These are phyloP conservation scores for Phytopythium montanum DNA, from an alignment of 352 stramenopile species.

Conservation along the genomic window DNA sequence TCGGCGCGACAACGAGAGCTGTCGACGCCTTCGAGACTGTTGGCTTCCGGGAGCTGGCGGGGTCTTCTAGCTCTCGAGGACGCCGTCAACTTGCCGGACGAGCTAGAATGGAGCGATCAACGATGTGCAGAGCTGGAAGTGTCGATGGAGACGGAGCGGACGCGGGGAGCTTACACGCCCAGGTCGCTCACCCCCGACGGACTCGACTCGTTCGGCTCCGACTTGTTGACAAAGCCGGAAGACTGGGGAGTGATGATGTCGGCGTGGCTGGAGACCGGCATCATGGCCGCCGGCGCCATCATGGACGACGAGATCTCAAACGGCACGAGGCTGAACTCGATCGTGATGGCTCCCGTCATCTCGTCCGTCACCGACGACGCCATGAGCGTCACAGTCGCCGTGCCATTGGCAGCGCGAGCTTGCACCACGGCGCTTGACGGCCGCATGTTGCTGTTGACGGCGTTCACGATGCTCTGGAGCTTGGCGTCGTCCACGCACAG, in stretches of 20 bases:
- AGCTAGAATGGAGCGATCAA: not conserved
- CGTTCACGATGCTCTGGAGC: conserved; percentile 42
- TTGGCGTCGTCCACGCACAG: conserved; percentile 50
- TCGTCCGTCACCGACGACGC: conserved; percentile 56
- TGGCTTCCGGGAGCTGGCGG: not conserved
- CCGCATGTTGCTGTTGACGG: conserved; percentile 33
- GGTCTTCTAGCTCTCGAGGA: not conserved
- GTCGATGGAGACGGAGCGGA: not conserved
- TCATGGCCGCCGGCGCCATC: conserved; percentile 7
- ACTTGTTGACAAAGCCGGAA: conserved; percentile 13
- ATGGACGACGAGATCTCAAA: conserved; percentile 52
- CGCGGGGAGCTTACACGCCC: conserved; percentile 21
- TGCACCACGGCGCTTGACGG: conserved; percentile 49
- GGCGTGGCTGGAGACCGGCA: not conserved
- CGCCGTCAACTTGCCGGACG: not conserved
- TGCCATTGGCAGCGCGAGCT: conserved; percentile 35
- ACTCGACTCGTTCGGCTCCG: conserved; percentile 45
- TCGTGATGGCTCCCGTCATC: conserved; percentile 31
- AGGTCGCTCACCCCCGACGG: conserved; percentile 53
- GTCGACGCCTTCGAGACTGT: not conserved
- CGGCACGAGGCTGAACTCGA: conserved; percentile 67
- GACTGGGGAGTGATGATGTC: conserved; percentile 7
- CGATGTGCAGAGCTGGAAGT: not conserved
- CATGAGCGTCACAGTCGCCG: conserved; percentile 52
- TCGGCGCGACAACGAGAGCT: not conserved